These are phyloP conservation scores for Magnolia sinica DNA, from an alignment of 164 flowering plant species.

Conservation along the genomic window DNA sequence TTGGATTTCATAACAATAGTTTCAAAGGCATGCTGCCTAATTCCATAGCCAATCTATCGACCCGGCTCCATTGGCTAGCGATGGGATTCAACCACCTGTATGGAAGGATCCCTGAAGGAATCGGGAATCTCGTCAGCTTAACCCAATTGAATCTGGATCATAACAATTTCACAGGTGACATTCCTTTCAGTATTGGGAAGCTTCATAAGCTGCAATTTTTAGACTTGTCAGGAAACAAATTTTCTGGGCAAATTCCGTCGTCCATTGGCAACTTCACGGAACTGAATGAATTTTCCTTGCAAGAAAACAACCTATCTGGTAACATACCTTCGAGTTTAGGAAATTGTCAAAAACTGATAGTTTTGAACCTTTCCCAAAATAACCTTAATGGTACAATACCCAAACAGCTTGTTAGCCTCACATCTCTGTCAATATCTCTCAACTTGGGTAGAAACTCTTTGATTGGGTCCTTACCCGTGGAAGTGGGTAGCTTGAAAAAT, in stretches of 20 bases:
- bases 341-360: background rate
- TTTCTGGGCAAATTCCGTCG: constrained; percentile 26
- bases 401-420: constrained; percentile 25
- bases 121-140: constrained; percentile 32
- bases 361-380: constrained; percentile 5
- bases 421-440: constrained; percentile 14
- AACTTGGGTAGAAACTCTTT: constrained; percentile 25
- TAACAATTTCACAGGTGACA: constrained; percentile 25
- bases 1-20: constrained; percentile 4
- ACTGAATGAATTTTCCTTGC: constrained; percentile 5
- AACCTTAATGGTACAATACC: constrained; percentile 24
- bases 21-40: constrained; percentile 29
- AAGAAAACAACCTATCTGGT: constrained; percentile 1
- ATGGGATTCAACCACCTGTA: constrained; percentile 21
- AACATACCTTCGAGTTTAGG: constrained; percentile 10
- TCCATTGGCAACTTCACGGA: constrained; percentile 27
- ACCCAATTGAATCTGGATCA: background rate
- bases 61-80: background rate
- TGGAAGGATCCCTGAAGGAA: constrained; percentile 32
- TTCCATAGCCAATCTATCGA: constrained; percentile 28
- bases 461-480: constrained; percentile 29
- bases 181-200: constrained; percentile 27
- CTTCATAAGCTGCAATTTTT: constrained; percentile 22
- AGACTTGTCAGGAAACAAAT: constrained; percentile 14
- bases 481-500: constrained; percentile 26